Conservation (phyloP, 75 land plant genomes). For the Chamaecyparis obtusa region DNA sequence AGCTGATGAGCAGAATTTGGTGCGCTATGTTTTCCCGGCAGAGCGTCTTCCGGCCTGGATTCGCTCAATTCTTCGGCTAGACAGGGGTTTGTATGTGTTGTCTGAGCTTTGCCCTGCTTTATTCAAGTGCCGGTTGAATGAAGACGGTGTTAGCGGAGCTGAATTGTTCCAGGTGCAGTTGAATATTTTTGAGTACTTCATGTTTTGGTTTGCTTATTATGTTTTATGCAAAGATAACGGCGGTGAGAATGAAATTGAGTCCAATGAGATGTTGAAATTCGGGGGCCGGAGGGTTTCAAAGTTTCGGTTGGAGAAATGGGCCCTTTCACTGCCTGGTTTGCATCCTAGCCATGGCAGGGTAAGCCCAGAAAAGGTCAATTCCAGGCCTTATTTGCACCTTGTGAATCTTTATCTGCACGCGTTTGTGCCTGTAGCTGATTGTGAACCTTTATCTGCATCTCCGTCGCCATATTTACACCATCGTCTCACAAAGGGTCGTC, state of each 20-base stretch:
- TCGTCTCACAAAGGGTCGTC: slow-evolving; percentile 14
- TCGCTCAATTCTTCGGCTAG: slow-evolving; percentile 31
- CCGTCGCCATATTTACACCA: slow-evolving; percentile 23
- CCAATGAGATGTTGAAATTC: not conserved
- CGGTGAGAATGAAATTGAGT: slow-evolving; percentile 7
- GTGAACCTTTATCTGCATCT: slow-evolving; percentile 40
- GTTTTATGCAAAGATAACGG: slow-evolving; percentile 60
- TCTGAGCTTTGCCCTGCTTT: slow-evolving; percentile 49
- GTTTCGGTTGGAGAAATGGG: slow-evolving; percentile 68
- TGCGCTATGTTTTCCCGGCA: slow-evolving; percentile 70
- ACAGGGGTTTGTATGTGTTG: slow-evolving; percentile 33
- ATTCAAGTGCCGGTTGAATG: slow-evolving; percentile 50
- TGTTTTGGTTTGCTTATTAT: slow-evolving; percentile 98
- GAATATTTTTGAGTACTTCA: slow-evolving; percentile 81
- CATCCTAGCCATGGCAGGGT: slow-evolving; percentile 18
- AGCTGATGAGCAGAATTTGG: slow-evolving; percentile 58
- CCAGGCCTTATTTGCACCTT: slow-evolving; percentile 53
- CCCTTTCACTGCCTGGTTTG: slow-evolving; percentile 50
- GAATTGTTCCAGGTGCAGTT: slow-evolving; percentile 49
- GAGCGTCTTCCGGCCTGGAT: slow-evolving; percentile 83
- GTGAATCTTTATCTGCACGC: slow-evolving; percentile 60
- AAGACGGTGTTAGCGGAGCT: slow-evolving; percentile 31
- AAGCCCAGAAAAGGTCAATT: slow-evolving; percentile 30
- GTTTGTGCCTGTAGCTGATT: slow-evolving; percentile 48
- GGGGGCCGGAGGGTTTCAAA: slow-evolving; percentile 12